A percentile compares a stretch with the other conserved stretches of the same genome.
phyloP scores from a whole-genome alignment of 495 filamentous ascomycete species.

The Penicillium salamii region DNA sequence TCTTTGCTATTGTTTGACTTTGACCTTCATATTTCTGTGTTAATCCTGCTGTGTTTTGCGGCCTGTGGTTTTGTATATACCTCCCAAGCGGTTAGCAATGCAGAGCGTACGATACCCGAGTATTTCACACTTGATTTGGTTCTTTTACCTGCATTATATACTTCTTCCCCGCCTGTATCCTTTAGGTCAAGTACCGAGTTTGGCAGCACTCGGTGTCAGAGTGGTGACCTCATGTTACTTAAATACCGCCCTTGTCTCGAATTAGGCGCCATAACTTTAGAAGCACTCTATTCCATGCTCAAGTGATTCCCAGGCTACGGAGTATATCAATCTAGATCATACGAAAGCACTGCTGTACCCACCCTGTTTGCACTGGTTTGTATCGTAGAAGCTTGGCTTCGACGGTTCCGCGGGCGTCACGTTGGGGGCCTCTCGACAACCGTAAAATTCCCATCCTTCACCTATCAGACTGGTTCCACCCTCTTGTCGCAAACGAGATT shows the following conservation, averaged over 20 bases:
- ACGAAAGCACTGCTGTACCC: too few relatives aligned
- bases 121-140: too few relatives aligned
- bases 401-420: constrained; percentile 21
- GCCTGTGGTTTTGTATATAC: constrained; percentile 48
- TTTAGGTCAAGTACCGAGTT: too few relatives aligned
- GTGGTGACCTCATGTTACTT: too few relatives aligned
- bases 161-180: too few relatives aligned
- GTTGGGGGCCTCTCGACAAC: constrained; percentile 24
- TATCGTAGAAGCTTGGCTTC: background rate
- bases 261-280: too few relatives aligned
- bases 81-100: constrained; percentile 40
- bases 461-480: constrained; percentile 6
- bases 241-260: too few relatives aligned
- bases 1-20: constrained; percentile 15
- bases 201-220: too few relatives aligned
- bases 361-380: background rate
- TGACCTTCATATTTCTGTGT: constrained; percentile 30
- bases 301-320: too few relatives aligned
- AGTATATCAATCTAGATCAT: too few relatives aligned
- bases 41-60: constrained; percentile 35
- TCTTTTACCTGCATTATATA: too few relatives aligned
- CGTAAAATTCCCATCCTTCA: constrained; percentile 37
- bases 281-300: too few relatives aligned
- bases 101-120: constrained; percentile 44
- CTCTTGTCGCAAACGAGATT: constrained; percentile 6